Evolutionary conservation across 1,284 basidiomycete genomes (phyloP).

Genomic region (Anthracocystis setariae): DNA sequence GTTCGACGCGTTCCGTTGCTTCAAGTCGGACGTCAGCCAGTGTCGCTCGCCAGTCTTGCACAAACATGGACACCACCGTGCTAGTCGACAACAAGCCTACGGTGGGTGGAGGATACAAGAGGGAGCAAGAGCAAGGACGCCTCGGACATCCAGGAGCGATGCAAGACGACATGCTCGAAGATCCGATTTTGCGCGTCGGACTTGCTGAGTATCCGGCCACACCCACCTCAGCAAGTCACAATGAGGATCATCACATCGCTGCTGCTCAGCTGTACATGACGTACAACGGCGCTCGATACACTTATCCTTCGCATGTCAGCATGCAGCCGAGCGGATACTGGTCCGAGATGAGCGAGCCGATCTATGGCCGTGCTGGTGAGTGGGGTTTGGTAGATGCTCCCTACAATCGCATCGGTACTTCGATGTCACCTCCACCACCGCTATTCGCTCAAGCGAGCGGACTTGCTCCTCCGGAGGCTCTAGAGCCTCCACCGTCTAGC

Average conservation of each 20-base stretch:
- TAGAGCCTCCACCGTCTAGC: slow-evolving; percentile 12
- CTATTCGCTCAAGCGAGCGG: slow-evolving; percentile 11
- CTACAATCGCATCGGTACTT: slow-evolving; percentile 13
- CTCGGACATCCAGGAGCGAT: not conserved
- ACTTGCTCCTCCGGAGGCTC: not conserved
- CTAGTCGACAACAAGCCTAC: slow-evolving; percentile 1
- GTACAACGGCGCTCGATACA: slow-evolving; percentile 18
- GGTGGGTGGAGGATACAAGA: slow-evolving; percentile 1
- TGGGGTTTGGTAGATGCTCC: slow-evolving; percentile 10
- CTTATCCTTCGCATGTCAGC: slow-evolving; percentile 13
- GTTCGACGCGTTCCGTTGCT: slow-evolving; percentile 27
- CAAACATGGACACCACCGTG: not conserved
- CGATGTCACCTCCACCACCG: slow-evolving; percentile 25
- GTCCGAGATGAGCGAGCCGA: slow-evolving; percentile 4
- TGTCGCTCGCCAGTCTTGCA: not conserved
- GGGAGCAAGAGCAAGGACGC: slow-evolving; percentile 11
- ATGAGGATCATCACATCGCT: slow-evolving; percentile 38
- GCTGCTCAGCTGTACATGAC: slow-evolving; percentile 35
- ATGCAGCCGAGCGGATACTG: slow-evolving; percentile 6
- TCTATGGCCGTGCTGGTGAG: slow-evolving; percentile 8
- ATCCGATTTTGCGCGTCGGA: slow-evolving; percentile 31
- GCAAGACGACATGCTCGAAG: slow-evolving; percentile 24
- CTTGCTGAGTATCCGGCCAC: slow-evolving; percentile 23
- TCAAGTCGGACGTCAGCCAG: not conserved
- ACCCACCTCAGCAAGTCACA: slow-evolving; percentile 15